Evolutionary conservation across 148 eudicot species (phyloP).

Genomic region (Vaccinium corymbosum): DNA sequence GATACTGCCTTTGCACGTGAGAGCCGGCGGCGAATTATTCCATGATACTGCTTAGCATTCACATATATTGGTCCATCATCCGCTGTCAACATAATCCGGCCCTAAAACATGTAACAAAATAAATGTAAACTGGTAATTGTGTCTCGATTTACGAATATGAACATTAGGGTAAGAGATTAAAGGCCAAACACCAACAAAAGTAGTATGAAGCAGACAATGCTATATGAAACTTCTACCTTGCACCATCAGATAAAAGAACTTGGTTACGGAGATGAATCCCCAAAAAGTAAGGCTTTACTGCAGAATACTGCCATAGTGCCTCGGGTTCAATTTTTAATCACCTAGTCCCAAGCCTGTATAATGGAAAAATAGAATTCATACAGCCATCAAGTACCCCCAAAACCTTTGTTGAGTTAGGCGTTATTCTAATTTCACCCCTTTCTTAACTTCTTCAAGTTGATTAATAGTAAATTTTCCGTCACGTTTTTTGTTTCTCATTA

Average conservation of each 20-base stretch:
- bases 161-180: background rate
- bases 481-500: background rate
- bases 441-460: background rate
- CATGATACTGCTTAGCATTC: conserved; percentile 78
- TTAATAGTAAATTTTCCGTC: background rate
- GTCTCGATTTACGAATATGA: background rate
- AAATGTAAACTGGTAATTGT: background rate
- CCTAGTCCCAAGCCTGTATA: background rate
- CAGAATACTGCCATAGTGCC: background rate
- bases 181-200: background rate
- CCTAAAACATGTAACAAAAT: conserved; percentile 30
- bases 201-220: background rate
- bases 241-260: background rate
- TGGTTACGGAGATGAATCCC: too few species aligned
- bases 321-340: background rate
- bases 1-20: conserved; percentile 54
- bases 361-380: background rate
- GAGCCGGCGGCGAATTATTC: conserved; percentile 68
- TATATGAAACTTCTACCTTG: background rate
- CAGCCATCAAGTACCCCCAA: background rate
- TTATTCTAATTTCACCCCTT: background rate
- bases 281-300: background rate
- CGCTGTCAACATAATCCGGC: conserved; percentile 53
- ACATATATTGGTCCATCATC: conserved; percentile 70
- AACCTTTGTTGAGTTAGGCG: background rate